Evolutionary conservation across 768 basidiomycete species (phyloP), one percentile per base, ranked within the genome.

Genomic region (Neoboletus brunneissimus): DNA sequence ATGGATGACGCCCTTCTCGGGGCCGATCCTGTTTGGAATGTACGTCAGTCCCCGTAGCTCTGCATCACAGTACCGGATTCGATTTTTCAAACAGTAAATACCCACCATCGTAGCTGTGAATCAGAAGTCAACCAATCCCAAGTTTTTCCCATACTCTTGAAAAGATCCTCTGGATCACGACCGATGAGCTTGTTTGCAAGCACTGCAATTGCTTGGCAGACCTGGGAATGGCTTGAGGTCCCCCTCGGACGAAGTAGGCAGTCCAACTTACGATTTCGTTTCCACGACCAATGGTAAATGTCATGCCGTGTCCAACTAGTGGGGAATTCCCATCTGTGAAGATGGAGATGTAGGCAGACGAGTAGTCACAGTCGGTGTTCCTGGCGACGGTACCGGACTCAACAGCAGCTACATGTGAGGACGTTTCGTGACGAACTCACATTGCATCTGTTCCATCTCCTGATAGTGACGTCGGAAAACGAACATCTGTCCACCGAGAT

Each of bases 301-400:
- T 94, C 91, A 94, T 91, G 53, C 92, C 93, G 63, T 93, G 85
- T n/a, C 94, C 92, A 47, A 86, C 80, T 43, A 95, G 84, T 50
- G 84, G 79, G 5, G 75, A 65, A 23, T 84, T 79, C n/a, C 87
- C 78, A 41, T 75, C 65, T 4, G 90, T 95, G 58, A 81, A 74
- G 54, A 98, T 78, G 23, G 85, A 81, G 44, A 97, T 79, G 70
- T 97, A 97, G 6, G 95, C 95, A 2, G 94, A 91, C 2, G 92
- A 94, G 74, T 97, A 97, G 75, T 97, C 95, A 73, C 94, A 96
- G 54, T 92, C 91, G 32, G 89, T 89, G 73, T 97, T 96, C 93
- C 90, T 92, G 57, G 29, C 23, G 38, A 55, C n/a, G 49, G 20
- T 27, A 32, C 29, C 5, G 18, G 37, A 27, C 15, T 57, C 41